These are phyloP conservation scores for Cryptosporidium sp. DNA, from an alignment of 169 alveolate species.

Conservation along the genomic window DNA sequence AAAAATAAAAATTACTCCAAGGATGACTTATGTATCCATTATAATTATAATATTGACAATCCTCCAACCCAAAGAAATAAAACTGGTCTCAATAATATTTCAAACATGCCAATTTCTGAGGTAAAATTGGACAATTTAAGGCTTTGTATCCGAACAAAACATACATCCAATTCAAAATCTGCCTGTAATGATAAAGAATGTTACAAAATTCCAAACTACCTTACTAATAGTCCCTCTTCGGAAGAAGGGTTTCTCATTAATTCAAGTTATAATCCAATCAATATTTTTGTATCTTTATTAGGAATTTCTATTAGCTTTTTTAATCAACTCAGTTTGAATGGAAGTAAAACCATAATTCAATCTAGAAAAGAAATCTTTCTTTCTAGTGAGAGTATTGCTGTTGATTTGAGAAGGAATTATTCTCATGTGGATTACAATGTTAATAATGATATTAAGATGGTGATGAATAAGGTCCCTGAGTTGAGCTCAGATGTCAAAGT, in stretches of 20 bases:
- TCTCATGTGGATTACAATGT: neutral
- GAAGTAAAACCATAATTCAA: neutral
- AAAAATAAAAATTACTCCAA: neutral
- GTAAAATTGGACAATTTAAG: slow-evolving; percentile 12
- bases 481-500: neutral
- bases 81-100: neutral
- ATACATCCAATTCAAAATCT: slow-evolving; percentile 21
- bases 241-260: neutral
- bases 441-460: neutral
- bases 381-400: neutral
- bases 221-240: neutral
- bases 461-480: neutral
- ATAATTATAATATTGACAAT: neutral
- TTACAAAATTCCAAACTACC: slow-evolving; percentile 27
- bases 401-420: slow-evolving; percentile 43
- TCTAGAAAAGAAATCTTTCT: slow-evolving; percentile 21
- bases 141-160: slow-evolving; percentile 22
- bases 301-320: slow-evolving; percentile 10
- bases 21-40: slow-evolving; percentile 10
- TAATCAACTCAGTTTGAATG: neutral
- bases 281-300: neutral
- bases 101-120: neutral
- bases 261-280: slow-evolving; percentile 30
- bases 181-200: slow-evolving; percentile 24
- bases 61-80: neutral